Conservation (phyloP, 1,284 basidiomycete genomes). For the Sphaerobolus stellatus region DNA sequence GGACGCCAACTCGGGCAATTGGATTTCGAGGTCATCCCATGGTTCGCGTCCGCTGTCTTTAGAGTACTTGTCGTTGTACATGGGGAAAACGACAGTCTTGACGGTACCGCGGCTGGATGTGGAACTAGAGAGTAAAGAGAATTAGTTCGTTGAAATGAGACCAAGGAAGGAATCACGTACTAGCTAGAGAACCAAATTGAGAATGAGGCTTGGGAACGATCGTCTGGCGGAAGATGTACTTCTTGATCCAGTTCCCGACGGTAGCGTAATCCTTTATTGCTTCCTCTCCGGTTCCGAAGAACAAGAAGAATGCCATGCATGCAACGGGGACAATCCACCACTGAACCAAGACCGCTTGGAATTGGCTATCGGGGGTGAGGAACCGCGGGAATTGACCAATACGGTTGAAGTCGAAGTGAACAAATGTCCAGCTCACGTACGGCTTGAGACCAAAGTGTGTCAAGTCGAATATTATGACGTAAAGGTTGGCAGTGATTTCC, state of each 20-base stretch:
- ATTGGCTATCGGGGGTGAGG: neutral
- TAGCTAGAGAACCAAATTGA: too few relatives aligned
- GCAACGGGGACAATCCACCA: constrained; percentile 44
- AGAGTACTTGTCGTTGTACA: too few relatives aligned
- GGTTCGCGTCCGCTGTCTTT: too few relatives aligned
- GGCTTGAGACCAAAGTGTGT: constrained; percentile 24
- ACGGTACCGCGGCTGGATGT: too few relatives aligned
- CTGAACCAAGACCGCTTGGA: neutral
- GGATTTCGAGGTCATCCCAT: too few relatives aligned
- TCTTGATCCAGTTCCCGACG: constrained; percentile 45
- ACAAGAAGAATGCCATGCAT: constrained; percentile 58
- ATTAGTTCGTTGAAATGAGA: too few relatives aligned
- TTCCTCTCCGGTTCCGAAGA: constrained; percentile 71
- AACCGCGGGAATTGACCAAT: constrained; percentile 30
- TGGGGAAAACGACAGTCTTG: too few relatives aligned
- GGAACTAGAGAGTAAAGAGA: too few relatives aligned
- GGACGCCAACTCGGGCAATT: too few relatives aligned
- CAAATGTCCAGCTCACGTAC: constrained; percentile 41
- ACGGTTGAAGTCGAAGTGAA: constrained; percentile 36
- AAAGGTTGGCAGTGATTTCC: constrained; percentile 11
- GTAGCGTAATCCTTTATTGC: constrained; percentile 55
- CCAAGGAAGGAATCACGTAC: too few relatives aligned
- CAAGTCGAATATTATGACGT: neutral
- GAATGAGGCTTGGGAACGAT: too few relatives aligned
- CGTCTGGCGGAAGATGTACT: constrained; percentile 36